Percentiles rank a stretch among this genome's conserved stretches.
Conservation (phyloP, 2,329 filamentous ascomycete species). For the Trichoderma afroharzianum region DNA sequence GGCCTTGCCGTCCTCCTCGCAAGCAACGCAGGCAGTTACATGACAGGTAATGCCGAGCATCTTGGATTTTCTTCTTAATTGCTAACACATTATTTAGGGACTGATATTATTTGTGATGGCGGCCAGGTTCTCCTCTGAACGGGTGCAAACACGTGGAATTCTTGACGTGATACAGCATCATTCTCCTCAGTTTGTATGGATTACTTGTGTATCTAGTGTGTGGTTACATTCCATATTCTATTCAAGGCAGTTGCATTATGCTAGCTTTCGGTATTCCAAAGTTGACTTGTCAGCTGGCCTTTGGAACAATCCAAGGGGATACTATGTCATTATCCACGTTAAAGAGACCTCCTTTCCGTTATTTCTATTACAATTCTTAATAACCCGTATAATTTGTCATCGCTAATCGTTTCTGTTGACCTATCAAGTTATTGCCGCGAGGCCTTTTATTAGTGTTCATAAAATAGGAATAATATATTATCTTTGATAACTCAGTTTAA, state of each 20-base stretch:
- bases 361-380: background rate
- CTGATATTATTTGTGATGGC: background rate
- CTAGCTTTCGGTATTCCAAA: background rate
- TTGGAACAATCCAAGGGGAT: background rate
- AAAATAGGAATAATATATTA: too few relatives aligned
- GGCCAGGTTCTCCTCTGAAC: background rate
- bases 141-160: background rate
- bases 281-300: background rate
- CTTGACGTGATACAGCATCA: background rate
- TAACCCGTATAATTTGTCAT: background rate
- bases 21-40: constrained; percentile 61
- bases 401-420: background rate
- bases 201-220: background rate
- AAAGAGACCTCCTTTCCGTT: background rate
- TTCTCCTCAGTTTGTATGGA: background rate
- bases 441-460: too few relatives aligned
- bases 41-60: constrained; percentile 49
- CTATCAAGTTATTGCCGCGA: background rate
- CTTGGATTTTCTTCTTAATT: background rate
- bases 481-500: too few relatives aligned
- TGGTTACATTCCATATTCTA: background rate
- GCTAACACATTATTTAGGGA: background rate
- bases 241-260: background rate
- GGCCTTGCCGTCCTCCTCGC: constrained; percentile 59
- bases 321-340: background rate